phyloP scores from a whole-genome alignment of 495 filamentous ascomycete species.

The Annulohypoxylon moriforme region DNA sequence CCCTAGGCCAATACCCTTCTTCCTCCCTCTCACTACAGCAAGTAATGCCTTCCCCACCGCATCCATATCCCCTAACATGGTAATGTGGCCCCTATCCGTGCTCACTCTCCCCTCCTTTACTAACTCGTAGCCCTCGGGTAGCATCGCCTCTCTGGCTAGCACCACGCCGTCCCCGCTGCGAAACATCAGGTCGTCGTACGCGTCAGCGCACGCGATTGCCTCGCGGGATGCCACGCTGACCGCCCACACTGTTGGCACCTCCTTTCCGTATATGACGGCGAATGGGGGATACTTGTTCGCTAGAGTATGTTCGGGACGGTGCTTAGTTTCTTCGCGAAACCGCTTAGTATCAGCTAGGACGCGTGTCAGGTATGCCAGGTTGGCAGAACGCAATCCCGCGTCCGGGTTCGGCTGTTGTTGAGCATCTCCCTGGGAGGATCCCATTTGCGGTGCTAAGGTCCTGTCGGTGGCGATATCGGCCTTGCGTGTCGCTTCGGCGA shows the following conservation, averaged over 20 bases:
- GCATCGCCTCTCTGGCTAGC: constrained; percentile 85
- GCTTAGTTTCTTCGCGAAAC: constrained; percentile 79
- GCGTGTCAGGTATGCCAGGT: constrained; percentile 78
- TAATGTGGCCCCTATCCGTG: constrained; percentile 87
- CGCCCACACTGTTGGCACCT: constrained; percentile 83
- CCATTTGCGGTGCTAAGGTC: constrained; percentile 62
- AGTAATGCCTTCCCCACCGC: constrained; percentile 79
- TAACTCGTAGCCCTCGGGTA: constrained; percentile 81
- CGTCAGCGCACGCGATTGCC: constrained; percentile 77
- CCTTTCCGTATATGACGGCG: constrained; percentile 89
- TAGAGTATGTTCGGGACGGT: constrained; percentile 66
- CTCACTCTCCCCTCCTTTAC: constrained; percentile 77
- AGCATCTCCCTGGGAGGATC: constrained; percentile 55
- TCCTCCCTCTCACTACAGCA: constrained; percentile 72
- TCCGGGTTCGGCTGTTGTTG: constrained; percentile 57
- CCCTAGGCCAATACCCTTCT: constrained; percentile 73
- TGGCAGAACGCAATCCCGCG: constrained; percentile 49
- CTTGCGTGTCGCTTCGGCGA: constrained; percentile 41
- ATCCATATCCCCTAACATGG: constrained; percentile 84
- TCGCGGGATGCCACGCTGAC: constrained; percentile 72
- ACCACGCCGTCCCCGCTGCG: constrained; percentile 91
- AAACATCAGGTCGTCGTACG: constrained; percentile 90
- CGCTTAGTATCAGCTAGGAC: constrained; percentile 74
- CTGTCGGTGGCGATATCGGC: constrained; percentile 54
- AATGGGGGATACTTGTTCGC: constrained; percentile 82